A percentile compares a stretch with the other conserved stretches of the same genome.
These are phyloP conservation scores for Barnettozyma wickerhamii DNA, from an alignment of 805 yeast genomes.

Conservation along the genomic window DNA sequence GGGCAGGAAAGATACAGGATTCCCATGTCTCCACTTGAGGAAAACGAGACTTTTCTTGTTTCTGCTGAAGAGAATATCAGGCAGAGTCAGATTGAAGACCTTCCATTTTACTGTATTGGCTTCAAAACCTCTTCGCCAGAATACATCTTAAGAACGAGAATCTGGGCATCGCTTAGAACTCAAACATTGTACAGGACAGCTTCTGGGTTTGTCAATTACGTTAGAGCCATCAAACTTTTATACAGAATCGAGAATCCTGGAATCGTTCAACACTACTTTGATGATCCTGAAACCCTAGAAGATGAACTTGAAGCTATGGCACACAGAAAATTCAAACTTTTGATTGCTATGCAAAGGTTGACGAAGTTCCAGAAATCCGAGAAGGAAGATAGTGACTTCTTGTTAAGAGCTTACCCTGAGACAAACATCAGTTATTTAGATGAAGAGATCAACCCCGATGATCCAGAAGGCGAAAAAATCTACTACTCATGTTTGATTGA, in stretches of 20 bases:
- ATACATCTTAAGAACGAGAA: slow-evolving; percentile 63
- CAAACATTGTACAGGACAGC: slow-evolving; percentile 83
- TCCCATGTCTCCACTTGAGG: slow-evolving; percentile 10
- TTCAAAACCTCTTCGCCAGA: slow-evolving; percentile 64
- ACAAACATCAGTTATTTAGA: slow-evolving; percentile 52
- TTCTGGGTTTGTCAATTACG: slow-evolving; percentile 79
- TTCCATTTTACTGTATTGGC: slow-evolving; percentile 71
- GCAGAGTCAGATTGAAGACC: slow-evolving; percentile 47
- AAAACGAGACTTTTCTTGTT: slow-evolving; percentile 31
- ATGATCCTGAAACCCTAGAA: slow-evolving; percentile 53
- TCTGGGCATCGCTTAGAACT: slow-evolving; percentile 83
- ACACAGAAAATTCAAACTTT: slow-evolving; percentile 69
- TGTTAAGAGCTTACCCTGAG: slow-evolving; percentile 72
- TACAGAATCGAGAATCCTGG: slow-evolving; percentile 64
- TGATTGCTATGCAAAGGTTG: slow-evolving; percentile 86
- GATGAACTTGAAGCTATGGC: slow-evolving; percentile 69
- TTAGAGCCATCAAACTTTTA: slow-evolving; percentile 64
- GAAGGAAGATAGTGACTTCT: slow-evolving; percentile 57
- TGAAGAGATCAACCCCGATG: slow-evolving; percentile 30
- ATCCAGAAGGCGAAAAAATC: slow-evolving; percentile 25
- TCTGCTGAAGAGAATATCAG: slow-evolving; percentile 30
- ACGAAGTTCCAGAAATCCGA: slow-evolving; percentile 63
- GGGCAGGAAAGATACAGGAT: slow-evolving; percentile 5
- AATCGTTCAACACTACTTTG: slow-evolving; percentile 38
- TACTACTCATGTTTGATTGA: slow-evolving; percentile 68